phyloP scores from a whole-genome alignment of 192 early-diverging fungal genomes.

The Umbelopsis sp. region DNA sequence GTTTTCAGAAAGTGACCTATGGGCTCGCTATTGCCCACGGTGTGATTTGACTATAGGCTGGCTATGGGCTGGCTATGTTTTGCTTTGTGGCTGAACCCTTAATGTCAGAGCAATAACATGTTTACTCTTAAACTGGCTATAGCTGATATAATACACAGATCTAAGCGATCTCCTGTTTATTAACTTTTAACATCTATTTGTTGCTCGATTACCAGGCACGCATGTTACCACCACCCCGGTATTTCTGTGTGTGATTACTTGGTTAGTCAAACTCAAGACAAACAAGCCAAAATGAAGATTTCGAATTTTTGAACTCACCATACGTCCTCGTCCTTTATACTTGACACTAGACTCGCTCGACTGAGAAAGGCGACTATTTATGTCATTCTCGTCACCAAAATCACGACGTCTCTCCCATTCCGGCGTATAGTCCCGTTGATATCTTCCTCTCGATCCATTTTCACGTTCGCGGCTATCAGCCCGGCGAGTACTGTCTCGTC shows the following conservation, averaged over 20 bases:
- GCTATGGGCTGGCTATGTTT: not conserved
- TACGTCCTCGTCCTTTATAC: conserved; percentile 58
- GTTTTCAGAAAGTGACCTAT: not conserved
- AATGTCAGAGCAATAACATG: not conserved
- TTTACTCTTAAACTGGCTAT: too few species aligned
- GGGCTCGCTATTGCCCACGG: too few species aligned
- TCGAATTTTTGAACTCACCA: conserved; percentile 34
- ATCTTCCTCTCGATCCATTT: conserved; percentile 11
- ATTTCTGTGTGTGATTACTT: conserved; percentile 22
- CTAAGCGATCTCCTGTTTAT: too few species aligned
- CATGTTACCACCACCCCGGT: conserved; percentile 23
- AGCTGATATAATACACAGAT: too few species aligned
- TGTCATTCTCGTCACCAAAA: conserved; percentile 29
- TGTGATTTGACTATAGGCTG: too few species aligned
- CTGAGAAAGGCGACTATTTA: conserved; percentile 10
- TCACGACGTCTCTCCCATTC: conserved; percentile 35
- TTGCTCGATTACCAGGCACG: conserved; percentile 15
- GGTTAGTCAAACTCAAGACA: not conserved
- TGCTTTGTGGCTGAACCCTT: not conserved
- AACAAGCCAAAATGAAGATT: not conserved
- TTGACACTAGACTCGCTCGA: conserved; percentile 46
- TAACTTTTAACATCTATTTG: too few species aligned
- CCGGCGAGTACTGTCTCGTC: too few species aligned
- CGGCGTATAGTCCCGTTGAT: conserved; percentile 23
- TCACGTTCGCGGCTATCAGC: too few species aligned